These are phyloP conservation scores for Trichoderma hamatum DNA, from an alignment of 2,329 filamentous ascomycete genomes.

Conservation along the genomic window DNA sequence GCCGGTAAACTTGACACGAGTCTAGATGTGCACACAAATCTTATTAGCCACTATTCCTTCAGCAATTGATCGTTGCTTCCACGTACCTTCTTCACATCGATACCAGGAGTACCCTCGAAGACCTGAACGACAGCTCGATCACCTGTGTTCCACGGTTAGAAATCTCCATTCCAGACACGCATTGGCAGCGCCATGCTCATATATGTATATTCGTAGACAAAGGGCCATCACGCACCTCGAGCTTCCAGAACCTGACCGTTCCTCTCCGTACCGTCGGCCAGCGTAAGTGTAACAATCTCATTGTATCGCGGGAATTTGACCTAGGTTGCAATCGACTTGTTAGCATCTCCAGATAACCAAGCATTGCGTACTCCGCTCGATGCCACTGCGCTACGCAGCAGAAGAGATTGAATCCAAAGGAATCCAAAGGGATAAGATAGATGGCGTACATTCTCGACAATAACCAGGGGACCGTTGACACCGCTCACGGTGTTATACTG, in stretches of 20 bases:
- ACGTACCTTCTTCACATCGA: conserved; percentile 96
- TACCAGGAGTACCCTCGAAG: conserved; percentile 94
- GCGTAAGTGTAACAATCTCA: conserved; percentile 94
- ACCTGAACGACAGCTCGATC: conserved; percentile 96
- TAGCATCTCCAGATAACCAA: conserved; percentile 20
- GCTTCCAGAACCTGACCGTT: conserved; percentile 97
- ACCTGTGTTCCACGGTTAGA: conserved; percentile 55
- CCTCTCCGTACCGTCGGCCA: conserved; percentile 91
- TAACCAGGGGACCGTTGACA: conserved; percentile 96
- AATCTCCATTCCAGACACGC: conserved; percentile 20
- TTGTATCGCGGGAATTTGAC: conserved; percentile 98
- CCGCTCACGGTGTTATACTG: conserved; percentile 98
- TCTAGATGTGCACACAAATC: conserved; percentile 55
- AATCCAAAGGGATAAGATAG: background rate
- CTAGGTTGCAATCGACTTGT: conserved; percentile 50
- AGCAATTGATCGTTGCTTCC: conserved; percentile 16
- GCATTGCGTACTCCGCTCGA: conserved; percentile 25
- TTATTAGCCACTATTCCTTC: conserved; percentile 34
- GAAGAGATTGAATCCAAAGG: background rate
- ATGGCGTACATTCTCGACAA: conserved; percentile 81
- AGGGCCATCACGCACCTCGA: conserved; percentile 66
- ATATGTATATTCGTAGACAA: background rate
- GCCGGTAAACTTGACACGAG: conserved; percentile 95
- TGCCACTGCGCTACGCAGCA: background rate
- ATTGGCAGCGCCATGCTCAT: conserved; percentile 5